Percentiles rank a stretch among this genome's conserved stretches.
These are phyloP conservation scores for Mesembryanthemum crystallinum DNA, from an alignment of 148 eudicot genomes.

Conservation along the genomic window DNA sequence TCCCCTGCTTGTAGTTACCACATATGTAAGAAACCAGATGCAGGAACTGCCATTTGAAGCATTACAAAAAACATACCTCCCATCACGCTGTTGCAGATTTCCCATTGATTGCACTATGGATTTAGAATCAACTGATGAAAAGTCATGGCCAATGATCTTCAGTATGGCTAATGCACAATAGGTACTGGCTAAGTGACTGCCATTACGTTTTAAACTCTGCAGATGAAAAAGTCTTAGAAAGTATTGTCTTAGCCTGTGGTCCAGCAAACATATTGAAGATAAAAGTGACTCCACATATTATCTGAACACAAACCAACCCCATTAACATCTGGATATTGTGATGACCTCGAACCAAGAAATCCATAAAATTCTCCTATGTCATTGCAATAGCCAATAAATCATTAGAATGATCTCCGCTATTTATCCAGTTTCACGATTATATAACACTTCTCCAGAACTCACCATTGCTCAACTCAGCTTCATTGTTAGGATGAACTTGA, in stretches of 20 bases:
- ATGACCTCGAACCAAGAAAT: constrained; percentile 84
- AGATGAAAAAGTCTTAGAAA: constrained; percentile 4
- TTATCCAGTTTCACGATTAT: neutral
- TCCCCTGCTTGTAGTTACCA: neutral
- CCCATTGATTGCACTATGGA: constrained; percentile 63
- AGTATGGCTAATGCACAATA: constrained; percentile 85
- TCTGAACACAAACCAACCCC: constrained; percentile 42
- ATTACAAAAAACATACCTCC: constrained; percentile 54
- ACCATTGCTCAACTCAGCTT: constrained; percentile 48
- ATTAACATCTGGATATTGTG: constrained; percentile 55
- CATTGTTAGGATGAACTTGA: constrained; percentile 55
- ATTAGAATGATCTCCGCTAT: constrained; percentile 5
- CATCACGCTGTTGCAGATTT: constrained; percentile 80
- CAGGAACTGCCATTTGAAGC: neutral
- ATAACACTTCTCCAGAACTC: neutral
- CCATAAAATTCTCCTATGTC: constrained; percentile 78
- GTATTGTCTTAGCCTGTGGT: neutral
- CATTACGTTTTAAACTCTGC: constrained; percentile 53
- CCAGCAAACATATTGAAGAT: constrained; percentile 7
- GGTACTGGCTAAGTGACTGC: constrained; percentile 95
- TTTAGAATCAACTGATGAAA: constrained; percentile 46
- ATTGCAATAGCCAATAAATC: constrained; percentile 16
- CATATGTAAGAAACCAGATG: neutral
- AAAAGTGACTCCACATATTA: neutral
- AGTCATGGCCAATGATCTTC: constrained; percentile 76